A percentile compares a stretch with the other conserved stretches of the same genome.
Evolutionary conservation across 306 rosid genomes (phyloP).

Genomic region (Dalbergia cochinchinensis): DNA sequence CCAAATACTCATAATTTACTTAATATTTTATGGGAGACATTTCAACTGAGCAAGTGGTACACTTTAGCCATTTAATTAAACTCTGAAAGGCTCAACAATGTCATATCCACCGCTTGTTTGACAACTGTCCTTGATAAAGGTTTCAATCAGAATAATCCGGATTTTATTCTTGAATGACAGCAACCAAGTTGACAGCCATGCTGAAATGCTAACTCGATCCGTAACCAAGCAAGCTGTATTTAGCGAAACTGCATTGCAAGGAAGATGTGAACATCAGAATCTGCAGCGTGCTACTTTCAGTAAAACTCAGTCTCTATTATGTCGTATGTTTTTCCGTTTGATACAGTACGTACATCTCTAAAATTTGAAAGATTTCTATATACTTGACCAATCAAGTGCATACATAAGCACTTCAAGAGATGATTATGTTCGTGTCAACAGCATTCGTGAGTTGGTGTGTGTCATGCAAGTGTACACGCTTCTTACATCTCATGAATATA

Average conservation of each 20-base stretch:
- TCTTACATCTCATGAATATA: neutral
- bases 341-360: neutral
- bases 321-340: neutral
- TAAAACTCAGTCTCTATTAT: neutral
- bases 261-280: neutral
- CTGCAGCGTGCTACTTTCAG: no score
- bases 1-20: constrained; percentile 6
- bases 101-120: neutral
- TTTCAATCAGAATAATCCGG: neutral
- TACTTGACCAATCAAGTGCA: neutral
- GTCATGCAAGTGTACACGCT: neutral
- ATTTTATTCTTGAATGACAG: neutral
- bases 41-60: constrained; percentile 24
- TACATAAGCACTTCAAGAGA: neutral
- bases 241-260: neutral
- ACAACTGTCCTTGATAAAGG: constrained; percentile 1
- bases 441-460: neutral
- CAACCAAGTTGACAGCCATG: neutral
- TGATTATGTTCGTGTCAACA: neutral
- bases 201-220: neutral
- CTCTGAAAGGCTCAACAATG: neutral
- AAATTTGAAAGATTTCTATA: neutral
- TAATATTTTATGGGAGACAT: constrained; percentile 18
- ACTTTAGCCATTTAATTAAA: constrained; percentile 8
- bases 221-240: neutral